Percentiles rank a stretch among this genome's conserved stretches.
Evolutionary conservation across 1,139 yeast species (phyloP).

Genomic region (Geotrichum macrosporum): DNA sequence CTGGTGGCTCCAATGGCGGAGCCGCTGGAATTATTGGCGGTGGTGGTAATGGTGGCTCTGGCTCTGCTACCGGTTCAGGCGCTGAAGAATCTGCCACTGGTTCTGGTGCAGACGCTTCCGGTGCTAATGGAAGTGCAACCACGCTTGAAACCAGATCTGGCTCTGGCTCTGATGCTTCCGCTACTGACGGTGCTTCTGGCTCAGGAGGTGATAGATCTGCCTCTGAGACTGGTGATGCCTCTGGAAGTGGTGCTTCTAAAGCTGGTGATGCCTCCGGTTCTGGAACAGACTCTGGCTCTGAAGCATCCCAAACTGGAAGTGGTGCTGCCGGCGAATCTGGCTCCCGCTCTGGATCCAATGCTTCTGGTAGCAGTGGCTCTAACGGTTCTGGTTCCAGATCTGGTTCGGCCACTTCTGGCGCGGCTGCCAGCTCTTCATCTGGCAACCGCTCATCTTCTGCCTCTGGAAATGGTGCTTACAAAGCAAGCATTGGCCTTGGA

Average conservation of each 20-base stretch:
- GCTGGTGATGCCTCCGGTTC: conserved; percentile 7
- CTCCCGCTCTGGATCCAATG: conserved; percentile 13
- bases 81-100: too few species aligned
- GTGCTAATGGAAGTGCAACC: background rate
- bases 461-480: conserved; percentile 9
- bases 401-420: background rate
- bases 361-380: too few species aligned
- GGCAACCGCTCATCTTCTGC: background rate
- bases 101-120: too few species aligned
- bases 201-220: conserved; percentile 9
- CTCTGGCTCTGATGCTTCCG: conserved; percentile 5
- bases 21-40: too few species aligned
- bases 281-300: conserved; percentile 16
- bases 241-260: conserved; percentile 10
- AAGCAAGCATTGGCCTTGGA: conserved; percentile 15
- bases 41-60: too few species aligned
- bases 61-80: conserved; percentile 1
- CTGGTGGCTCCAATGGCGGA: too few species aligned
- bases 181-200: conserved; percentile 10
- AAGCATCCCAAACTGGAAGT: conserved; percentile 3
- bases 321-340: background rate
- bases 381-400: too few species aligned
- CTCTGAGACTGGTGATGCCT: conserved; percentile 9
- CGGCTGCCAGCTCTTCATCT: background rate
- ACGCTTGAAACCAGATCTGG: background rate